Evolutionary conservation across 371 early-diverging fungal species (phyloP).

Genomic region (Syncephalis plumigaleata): DNA sequence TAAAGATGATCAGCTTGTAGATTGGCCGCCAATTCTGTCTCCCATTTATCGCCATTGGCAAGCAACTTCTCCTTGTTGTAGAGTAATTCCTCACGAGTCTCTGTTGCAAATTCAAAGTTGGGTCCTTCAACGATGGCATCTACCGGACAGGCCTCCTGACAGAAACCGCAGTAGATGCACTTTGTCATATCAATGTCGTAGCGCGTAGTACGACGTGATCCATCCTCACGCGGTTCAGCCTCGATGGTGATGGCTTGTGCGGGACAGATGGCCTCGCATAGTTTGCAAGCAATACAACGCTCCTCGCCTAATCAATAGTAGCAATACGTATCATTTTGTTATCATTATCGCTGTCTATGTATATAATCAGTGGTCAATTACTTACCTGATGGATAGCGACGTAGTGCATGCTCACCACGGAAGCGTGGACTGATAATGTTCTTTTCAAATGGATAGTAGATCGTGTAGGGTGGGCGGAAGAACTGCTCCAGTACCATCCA

Average conservation of each 20-base stretch:
- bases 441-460: constrained; percentile 94
- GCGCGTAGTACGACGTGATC: constrained; percentile 86
- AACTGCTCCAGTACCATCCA: constrained; percentile 84
- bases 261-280: constrained; percentile 96
- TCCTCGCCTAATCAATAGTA: constrained; percentile 58
- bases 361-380: constrained; percentile 5
- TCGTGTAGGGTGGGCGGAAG: constrained; percentile 91
- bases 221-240: constrained; percentile 92
- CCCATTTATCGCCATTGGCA: constrained; percentile 97
- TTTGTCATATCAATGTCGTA: constrained; percentile 99
- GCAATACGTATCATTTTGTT: no score
- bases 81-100: constrained; percentile 88
- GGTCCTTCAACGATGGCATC: constrained; percentile 97
- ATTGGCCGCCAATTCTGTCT: constrained; percentile 64
- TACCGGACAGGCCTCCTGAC: constrained; percentile 88
- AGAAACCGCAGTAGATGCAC: constrained; percentile 94
- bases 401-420: constrained; percentile 93
- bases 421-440: constrained; percentile 85
- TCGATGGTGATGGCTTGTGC: constrained; percentile 99
- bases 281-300: constrained; percentile 95
- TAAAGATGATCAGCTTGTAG: constrained; percentile 48
- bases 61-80: constrained; percentile 97
- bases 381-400: constrained; percentile 87
- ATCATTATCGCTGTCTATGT: no score
- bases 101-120: constrained; percentile 93